phyloP scores from a whole-genome alignment of 306 rosid genomes.

The Coriaria nepalensis region DNA sequence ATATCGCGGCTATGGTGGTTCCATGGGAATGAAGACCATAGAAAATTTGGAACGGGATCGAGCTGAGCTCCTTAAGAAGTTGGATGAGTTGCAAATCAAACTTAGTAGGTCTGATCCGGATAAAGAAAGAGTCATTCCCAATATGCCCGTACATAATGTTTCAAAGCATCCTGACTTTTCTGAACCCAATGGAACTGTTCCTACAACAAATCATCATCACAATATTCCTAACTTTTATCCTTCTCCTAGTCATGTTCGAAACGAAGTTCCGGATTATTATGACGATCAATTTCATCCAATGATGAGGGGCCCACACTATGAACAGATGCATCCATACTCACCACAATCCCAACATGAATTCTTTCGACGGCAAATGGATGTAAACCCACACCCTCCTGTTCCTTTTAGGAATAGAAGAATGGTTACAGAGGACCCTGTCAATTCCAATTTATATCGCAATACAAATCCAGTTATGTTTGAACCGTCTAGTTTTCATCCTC shows the following conservation, averaged over 20 bases:
- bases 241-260: constrained; percentile 16
- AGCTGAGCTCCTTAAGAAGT: constrained; percentile 27
- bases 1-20: constrained; percentile 13
- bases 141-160: constrained; percentile 22
- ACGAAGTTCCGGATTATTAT: constrained; percentile 16
- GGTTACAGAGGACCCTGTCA: constrained; percentile 11
- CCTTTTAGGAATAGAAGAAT: constrained; percentile 12
- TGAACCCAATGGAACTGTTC: constrained; percentile 8
- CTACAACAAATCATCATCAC: constrained; percentile 13
- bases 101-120: constrained; percentile 20
- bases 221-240: constrained; percentile 17
- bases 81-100: constrained; percentile 37
- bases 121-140: constrained; percentile 15
- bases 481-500: constrained; percentile 9
- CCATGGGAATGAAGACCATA: background rate
- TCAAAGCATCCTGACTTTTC: constrained; percentile 11
- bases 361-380: constrained; percentile 16
- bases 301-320: constrained; percentile 17
- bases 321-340: constrained; percentile 14
- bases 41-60: constrained; percentile 17
- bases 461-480: constrained; percentile 6
- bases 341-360: constrained; percentile 12
- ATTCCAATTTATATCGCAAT: constrained; percentile 14
- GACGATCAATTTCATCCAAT: constrained; percentile 19
- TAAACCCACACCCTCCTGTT: constrained; percentile 12